These are phyloP conservation scores for Puya raimondii DNA, from an alignment of 176 grass and related monocot genomes.

Conservation along the genomic window DNA sequence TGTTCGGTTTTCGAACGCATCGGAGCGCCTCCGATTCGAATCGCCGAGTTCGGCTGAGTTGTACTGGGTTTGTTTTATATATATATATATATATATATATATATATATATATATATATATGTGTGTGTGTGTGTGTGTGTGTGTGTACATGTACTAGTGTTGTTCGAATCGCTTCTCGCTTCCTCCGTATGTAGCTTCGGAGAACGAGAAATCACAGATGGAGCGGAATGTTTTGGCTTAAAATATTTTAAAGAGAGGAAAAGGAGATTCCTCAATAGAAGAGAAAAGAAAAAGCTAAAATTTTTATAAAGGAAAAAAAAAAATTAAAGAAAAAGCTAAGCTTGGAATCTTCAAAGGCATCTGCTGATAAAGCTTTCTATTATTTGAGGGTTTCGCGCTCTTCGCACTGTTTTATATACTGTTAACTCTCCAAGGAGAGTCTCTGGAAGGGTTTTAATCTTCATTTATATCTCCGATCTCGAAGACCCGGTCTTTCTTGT, in stretches of 20 bases:
- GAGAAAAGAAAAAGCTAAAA: conserved; percentile 41
- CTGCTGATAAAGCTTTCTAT: conserved; percentile 46
- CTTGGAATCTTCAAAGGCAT: conserved; percentile 63
- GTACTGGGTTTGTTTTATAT: neutral
- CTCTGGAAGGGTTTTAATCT: conserved; percentile 20
- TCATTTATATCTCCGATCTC: conserved; percentile 19
- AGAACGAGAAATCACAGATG: conserved; percentile 32
- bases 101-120: too few species aligned
- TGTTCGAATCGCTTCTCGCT: conserved; percentile 19
- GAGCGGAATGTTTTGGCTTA: conserved; percentile 38
- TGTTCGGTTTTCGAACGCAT: too few species aligned
- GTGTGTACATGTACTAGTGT: conserved; percentile 1
- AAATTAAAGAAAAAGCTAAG: conserved; percentile 25
- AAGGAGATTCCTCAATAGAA: conserved; percentile 41
- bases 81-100: too few species aligned
- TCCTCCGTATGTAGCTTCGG: conserved; percentile 9
- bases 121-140: too few species aligned
- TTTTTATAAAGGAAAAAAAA: conserved; percentile 31
- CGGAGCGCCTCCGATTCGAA: conserved; percentile 12
- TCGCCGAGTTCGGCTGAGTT: conserved; percentile 12
- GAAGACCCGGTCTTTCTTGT: conserved; percentile 31
- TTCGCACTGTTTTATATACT: conserved; percentile 10
- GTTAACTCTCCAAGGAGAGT: conserved; percentile 21
- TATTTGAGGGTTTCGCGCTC: conserved; percentile 13
- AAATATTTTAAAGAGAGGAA: conserved; percentile 45